phyloP scores from a whole-genome alignment of 2,329 filamentous ascomycete genomes.

The Xylariaceae sp. region DNA sequence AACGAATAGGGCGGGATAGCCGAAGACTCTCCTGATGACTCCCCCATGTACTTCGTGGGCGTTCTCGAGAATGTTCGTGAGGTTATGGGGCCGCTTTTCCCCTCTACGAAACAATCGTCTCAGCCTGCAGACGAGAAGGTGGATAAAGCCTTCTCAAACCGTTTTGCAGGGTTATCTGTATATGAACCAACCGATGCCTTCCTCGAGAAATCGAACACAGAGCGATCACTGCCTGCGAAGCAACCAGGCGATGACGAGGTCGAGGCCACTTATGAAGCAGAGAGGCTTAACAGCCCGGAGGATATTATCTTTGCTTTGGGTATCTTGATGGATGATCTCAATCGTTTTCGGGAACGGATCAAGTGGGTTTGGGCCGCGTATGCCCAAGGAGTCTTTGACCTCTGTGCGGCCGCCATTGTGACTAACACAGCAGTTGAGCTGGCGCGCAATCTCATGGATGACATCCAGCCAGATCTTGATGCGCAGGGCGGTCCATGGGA shows the following conservation, averaged over 20 bases:
- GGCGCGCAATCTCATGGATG: conserved; percentile 31
- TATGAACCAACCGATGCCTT: conserved; percentile 39
- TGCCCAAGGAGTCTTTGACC: conserved; percentile 24
- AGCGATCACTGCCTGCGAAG: conserved; percentile 12
- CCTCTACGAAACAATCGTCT: conserved; percentile 9
- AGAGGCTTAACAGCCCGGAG: conserved; percentile 20
- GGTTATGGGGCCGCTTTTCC: conserved; percentile 22
- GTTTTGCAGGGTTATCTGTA: conserved; percentile 35
- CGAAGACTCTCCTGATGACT: conserved; percentile 22
- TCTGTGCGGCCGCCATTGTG: conserved; percentile 32
- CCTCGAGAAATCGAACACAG: conserved; percentile 29
- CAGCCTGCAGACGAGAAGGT: conserved; percentile 1
- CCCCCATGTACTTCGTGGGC: conserved; percentile 34
- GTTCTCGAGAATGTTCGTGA: conserved; percentile 34
- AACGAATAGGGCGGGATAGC: conserved; percentile 8
- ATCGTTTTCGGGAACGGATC: conserved; percentile 26
- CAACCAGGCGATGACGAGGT: conserved; percentile 9
- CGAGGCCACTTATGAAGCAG: conserved; percentile 31
- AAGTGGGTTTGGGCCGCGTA: conserved; percentile 32
- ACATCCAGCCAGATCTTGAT: conserved; percentile 26
- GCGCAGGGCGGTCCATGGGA: conserved; percentile 18
- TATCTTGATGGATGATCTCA: conserved; percentile 31
- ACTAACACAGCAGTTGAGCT: conserved; percentile 38
- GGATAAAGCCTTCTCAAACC: conserved; percentile 24
- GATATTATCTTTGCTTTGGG: conserved; percentile 29